Conservation (phyloP, 1,139 yeast genomes). For the Diutina catenulata region DNA sequence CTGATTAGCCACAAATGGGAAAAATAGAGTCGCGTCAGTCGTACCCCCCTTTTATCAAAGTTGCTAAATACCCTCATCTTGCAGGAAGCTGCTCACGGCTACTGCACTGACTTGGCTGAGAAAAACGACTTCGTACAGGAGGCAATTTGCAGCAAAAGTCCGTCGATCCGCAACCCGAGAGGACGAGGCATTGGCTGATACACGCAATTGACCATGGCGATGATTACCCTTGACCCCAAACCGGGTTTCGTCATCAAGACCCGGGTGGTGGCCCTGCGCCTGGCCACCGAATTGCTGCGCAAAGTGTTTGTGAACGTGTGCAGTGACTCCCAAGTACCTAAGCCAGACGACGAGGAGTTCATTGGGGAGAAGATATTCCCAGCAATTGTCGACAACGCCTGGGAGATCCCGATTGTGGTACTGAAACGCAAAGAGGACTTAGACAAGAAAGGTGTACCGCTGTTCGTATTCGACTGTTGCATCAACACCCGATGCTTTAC, state of each 20-base stretch:
- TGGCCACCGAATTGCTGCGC: slow-evolving; percentile 22
- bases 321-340: slow-evolving; percentile 51
- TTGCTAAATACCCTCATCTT: too few relatives aligned
- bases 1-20: too few relatives aligned
- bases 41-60: too few relatives aligned
- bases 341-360: slow-evolving; percentile 29
- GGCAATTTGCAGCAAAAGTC: too few relatives aligned
- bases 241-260: slow-evolving; percentile 63
- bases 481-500: slow-evolving; percentile 48
- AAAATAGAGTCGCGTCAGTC: too few relatives aligned
- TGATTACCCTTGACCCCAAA: slow-evolving; percentile 23
- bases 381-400: slow-evolving; percentile 54
- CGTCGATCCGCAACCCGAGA: too few relatives aligned
- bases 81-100: too few relatives aligned
- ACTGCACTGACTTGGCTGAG: too few relatives aligned
- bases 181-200: too few relatives aligned
- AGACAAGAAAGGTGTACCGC: slow-evolving; percentile 60
- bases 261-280: slow-evolving; percentile 24
- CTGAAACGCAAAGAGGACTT: slow-evolving; percentile 40
- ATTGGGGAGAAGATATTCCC: slow-evolving; percentile 50
- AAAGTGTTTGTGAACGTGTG: slow-evolving; percentile 78
- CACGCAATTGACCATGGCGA: too few relatives aligned
- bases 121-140: too few relatives aligned
- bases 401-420: slow-evolving; percentile 78
- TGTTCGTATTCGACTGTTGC: slow-evolving; percentile 69